Base-by-base conservation (phyloP, 257 asterid genomes). In the Solanum ahanhuiri region DNA sequence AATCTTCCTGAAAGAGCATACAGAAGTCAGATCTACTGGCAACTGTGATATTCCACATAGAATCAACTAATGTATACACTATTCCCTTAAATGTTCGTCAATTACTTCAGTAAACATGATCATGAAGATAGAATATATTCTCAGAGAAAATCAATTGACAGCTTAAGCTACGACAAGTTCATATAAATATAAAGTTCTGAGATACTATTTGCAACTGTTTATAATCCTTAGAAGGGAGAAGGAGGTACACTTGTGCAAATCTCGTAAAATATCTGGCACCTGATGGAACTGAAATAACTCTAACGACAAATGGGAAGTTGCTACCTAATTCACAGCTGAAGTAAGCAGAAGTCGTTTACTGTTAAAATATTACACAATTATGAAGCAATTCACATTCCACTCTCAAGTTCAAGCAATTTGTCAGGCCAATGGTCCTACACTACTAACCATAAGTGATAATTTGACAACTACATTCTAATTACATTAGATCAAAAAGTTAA, bases 1-100 rank as follows among this genome's bases (percentile, higher is more conserved):
- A 90, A 87, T 91, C 95, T 87, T 96, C 99, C 99, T 96, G 93
- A 82, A 88, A 63, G 81, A 58, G 57, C 30, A 81, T 48, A 81
- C 18, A 28, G 83, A 77, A 77, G 35, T 77, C 83, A 77, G 84
- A 81, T 81, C 84, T 81, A 48, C 84, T 18, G 67, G 66, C 6
- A 48, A 48, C 33, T 28, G 84, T 48, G 18, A 81, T 45, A 28
- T 28, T 48, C 67, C 35, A 17, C 66, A 17, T 77, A 17, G 43
- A 81, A 81, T 45, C 39, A 43, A 14, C 39, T 77, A 28, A 77
- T 28, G 4, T 25, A 28, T 48, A 45, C 15, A 25, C 64, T 25
- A 25, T 9, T 48, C 84, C 67, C 39, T 48, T 28, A 48, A 45
- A 45, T 17, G 39, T 17, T 81, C 10, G 23, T 17, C 43, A 48